Percentiles rank a stretch among this genome's conserved stretches.
Conservation (phyloP, 257 asterid species). For the Solanum etuberosum region DNA sequence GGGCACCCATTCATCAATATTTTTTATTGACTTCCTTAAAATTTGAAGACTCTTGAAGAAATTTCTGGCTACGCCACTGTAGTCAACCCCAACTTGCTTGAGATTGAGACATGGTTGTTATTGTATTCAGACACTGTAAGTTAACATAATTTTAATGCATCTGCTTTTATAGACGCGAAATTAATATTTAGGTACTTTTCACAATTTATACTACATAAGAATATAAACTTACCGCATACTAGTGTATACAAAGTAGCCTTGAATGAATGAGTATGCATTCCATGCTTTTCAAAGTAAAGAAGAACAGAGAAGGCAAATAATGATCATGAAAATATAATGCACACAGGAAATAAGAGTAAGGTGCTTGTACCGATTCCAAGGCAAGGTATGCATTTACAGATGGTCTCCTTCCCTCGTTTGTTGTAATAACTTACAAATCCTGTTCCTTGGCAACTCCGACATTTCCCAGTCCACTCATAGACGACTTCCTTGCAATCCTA, state of each 20-base stretch:
- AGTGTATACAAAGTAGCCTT: neutral
- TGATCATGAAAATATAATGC: neutral
- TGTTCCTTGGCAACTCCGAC: constrained; percentile 90
- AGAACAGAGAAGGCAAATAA: neutral
- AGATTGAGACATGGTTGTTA: neutral
- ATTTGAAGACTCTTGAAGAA: neutral
- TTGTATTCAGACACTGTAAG: neutral
- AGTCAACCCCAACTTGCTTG: neutral
- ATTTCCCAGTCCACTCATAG: constrained; percentile 96
- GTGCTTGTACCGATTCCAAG: constrained; percentile 57
- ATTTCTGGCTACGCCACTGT: neutral
- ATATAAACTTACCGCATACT: neutral
- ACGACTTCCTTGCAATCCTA: constrained; percentile 82
- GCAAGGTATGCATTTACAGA: constrained; percentile 96
- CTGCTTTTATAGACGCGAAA: neutral
- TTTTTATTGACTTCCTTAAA: neutral
- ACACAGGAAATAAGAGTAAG: neutral
- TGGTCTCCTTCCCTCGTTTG: constrained; percentile 75
- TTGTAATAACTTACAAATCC: constrained; percentile 74
- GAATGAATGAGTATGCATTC: neutral
- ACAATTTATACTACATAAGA: neutral
- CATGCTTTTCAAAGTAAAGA: neutral
- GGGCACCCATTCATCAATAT: neutral
- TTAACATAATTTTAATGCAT: neutral
- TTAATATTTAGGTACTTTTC: neutral